Evolutionary conservation across 345 rosid genomes (phyloP).

Genomic region (Eucalyptus tenuipes): DNA sequence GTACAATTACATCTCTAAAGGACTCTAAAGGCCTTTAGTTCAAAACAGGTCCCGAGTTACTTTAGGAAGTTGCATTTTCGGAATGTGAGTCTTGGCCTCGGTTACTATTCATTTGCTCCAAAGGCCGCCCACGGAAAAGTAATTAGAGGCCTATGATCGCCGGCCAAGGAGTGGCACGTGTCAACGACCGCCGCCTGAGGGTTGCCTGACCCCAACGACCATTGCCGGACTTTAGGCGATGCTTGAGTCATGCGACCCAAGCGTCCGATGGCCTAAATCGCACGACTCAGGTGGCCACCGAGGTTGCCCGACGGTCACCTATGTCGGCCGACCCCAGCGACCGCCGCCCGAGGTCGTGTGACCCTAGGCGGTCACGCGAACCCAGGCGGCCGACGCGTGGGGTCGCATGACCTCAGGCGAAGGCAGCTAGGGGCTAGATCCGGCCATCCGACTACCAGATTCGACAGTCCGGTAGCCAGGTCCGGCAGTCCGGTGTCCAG

Average conservation of each 20-base stretch:
- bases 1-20: too few relatives aligned
- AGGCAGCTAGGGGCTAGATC: fast-evolving
- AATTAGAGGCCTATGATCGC: fast-evolving
- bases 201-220: fast-evolving
- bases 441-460: too few relatives aligned
- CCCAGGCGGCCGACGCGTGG: fast-evolving
- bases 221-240: fast-evolving
- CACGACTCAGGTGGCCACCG: fast-evolving
- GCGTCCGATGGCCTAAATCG: fast-evolving
- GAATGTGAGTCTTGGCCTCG: fast-evolving
- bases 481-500: fast-evolving
- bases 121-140: fast-evolving
- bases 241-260: fast-evolving
- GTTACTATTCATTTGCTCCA: too few relatives aligned
- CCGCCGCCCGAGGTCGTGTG: too few relatives aligned
- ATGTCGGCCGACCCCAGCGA: fast-evolving
- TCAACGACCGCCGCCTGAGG: fast-evolving
- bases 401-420: fast-evolving
- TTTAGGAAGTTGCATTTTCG: too few relatives aligned
- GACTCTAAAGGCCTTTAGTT: too few relatives aligned
- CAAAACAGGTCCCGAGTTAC: too few relatives aligned
- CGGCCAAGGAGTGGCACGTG: fast-evolving
- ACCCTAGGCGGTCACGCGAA: fast-evolving
- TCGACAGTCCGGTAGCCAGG: fast-evolving
- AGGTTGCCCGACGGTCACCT: fast-evolving